phyloP scores from a whole-genome alignment of 345 rosid genomes.

The Nephelium lappaceum region DNA sequence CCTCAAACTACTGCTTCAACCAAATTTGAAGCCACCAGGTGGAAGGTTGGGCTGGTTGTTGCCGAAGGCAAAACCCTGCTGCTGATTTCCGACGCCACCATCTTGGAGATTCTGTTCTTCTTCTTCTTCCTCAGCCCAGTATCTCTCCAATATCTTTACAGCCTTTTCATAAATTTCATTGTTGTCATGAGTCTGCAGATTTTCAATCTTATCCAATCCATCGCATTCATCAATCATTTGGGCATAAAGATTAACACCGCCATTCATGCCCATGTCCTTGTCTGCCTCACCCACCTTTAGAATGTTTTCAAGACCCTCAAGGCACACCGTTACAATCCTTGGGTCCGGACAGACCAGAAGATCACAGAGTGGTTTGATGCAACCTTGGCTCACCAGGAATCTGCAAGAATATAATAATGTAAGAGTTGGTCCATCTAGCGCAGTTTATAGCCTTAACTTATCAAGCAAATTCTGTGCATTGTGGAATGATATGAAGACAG shows the following conservation, averaged over 20 bases:
- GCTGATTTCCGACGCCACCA: constrained; percentile 39
- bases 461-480: neutral
- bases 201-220: constrained; percentile 78
- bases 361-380: constrained; percentile 87
- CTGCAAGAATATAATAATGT: constrained; percentile 38
- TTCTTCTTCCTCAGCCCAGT: constrained; percentile 79
- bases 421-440: neutral
- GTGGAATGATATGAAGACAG: neutral
- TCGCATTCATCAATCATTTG: constrained; percentile 77
- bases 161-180: constrained; percentile 83
- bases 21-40: constrained; percentile 74
- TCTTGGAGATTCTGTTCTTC: constrained; percentile 50
- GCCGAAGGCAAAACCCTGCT: constrained; percentile 57
- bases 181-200: constrained; percentile 81
- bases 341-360: constrained; percentile 81
- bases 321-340: constrained; percentile 82
- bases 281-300: constrained; percentile 85
- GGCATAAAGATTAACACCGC: constrained; percentile 58
- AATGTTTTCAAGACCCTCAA: constrained; percentile 82
- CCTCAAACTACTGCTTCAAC: constrained; percentile 34
- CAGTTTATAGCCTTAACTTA: neutral
- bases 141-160: constrained; percentile 77
- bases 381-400: constrained; percentile 68
- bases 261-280: constrained; percentile 63
- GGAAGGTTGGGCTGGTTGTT: constrained; percentile 52